Evolutionary conservation across 2,329 filamentous ascomycete genomes (phyloP).

Genomic region (Sordariomycetes sp.): DNA sequence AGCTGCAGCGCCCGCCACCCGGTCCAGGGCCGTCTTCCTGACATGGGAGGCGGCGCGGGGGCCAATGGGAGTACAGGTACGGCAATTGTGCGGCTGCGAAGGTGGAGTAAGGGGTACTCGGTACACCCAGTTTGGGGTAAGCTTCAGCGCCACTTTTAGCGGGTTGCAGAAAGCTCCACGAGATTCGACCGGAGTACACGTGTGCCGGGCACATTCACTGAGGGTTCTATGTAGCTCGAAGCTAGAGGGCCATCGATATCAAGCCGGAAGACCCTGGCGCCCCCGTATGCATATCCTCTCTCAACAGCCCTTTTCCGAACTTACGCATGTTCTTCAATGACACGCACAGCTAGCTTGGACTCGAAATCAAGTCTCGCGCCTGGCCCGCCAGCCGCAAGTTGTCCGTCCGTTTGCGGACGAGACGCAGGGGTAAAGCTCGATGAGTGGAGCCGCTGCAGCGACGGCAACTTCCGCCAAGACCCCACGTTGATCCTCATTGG

Average conservation of each 20-base stretch:
- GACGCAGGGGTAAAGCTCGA: not conserved
- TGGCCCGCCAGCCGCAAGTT: too few species aligned
- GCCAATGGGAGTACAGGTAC: not conserved
- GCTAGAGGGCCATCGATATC: too few species aligned
- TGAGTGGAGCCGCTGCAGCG: not conserved
- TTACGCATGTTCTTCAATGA: too few species aligned
- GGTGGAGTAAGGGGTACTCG: not conserved
- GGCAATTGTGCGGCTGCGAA: not conserved
- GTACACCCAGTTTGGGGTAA: not conserved
- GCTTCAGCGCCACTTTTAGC: not conserved
- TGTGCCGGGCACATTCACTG: too few species aligned
- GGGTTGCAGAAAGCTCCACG: not conserved
- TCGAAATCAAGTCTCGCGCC: too few species aligned
- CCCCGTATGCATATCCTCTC: too few species aligned
- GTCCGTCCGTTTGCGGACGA: not conserved
- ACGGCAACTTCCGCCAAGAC: not conserved
- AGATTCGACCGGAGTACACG: not conserved
- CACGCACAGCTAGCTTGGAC: too few species aligned
- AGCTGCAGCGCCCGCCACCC: conserved; percentile 13
- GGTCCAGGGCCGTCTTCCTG: not conserved
- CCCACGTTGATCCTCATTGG: not conserved
- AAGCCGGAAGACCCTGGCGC: too few species aligned
- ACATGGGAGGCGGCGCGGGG: not conserved
- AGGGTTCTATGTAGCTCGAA: too few species aligned
- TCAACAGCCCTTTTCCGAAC: too few species aligned